Percentiles rank a stretch among this genome's conserved stretches.
Evolutionary conservation across 2,329 filamentous ascomycete species (phyloP).

Genomic region (Diaporthe humulicola): DNA sequence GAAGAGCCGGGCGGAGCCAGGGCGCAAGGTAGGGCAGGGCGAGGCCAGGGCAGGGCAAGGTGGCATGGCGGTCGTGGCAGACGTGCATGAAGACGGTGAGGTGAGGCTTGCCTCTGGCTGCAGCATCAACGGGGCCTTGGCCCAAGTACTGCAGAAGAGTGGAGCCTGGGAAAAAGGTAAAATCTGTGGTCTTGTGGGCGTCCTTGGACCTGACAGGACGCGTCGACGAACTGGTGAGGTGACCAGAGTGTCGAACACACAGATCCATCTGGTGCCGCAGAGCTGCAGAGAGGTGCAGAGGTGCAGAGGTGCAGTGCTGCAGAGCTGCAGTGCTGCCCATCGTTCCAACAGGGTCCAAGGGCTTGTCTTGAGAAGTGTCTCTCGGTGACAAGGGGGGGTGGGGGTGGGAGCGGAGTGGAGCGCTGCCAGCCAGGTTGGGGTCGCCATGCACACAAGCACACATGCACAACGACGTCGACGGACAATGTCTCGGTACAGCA

Average conservation of each 20-base stretch:
- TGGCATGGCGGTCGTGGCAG: constrained; percentile 38
- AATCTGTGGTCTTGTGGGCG: constrained; percentile 33
- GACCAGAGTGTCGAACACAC: constrained; percentile 20
- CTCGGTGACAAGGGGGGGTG: constrained; percentile 23
- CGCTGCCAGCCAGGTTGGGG: constrained; percentile 9
- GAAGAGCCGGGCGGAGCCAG: constrained; percentile 33
- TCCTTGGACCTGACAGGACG: constrained; percentile 4
- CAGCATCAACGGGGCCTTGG: constrained; percentile 25
- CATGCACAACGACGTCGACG: constrained; percentile 39
- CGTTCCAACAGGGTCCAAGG: constrained; percentile 29
- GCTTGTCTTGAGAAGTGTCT: constrained; percentile 23
- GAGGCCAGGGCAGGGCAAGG: constrained; percentile 25
- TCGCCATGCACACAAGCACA: constrained; percentile 28
- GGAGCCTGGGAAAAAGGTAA: constrained; percentile 37
- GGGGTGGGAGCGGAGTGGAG: constrained; percentile 33
- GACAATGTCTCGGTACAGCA: constrained; percentile 26
- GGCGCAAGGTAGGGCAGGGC: constrained; percentile 22
- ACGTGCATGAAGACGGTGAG: constrained; percentile 40
- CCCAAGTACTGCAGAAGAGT: constrained; percentile 38
- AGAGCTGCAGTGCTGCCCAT: constrained; percentile 35
- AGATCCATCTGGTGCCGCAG: constrained; percentile 35
- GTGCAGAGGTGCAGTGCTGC: constrained; percentile 22
- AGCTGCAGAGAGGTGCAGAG: constrained; percentile 12
- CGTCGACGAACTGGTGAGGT: constrained; percentile 13
- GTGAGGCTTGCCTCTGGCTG: constrained; percentile 37